Percentiles rank a stretch among this genome's conserved stretches.
Evolutionary conservation across 148 eudicot genomes (phyloP).

Genomic region (Dysphania ambrosioides): DNA sequence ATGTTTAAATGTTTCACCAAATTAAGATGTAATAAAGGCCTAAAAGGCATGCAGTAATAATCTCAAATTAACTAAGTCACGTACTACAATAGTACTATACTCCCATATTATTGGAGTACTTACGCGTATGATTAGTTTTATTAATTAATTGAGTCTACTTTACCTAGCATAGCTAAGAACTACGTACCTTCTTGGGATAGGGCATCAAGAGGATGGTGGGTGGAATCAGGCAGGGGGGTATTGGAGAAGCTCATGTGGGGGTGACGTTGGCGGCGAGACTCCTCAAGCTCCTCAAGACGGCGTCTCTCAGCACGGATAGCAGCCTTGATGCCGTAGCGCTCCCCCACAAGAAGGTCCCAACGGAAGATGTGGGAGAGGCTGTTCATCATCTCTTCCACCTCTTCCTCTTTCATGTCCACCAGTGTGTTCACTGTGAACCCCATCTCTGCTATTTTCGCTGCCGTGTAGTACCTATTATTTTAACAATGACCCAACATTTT

Average conservation of each 20-base stretch:
- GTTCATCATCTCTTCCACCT: slow-evolving; percentile 91
- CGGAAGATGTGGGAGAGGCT: slow-evolving; percentile 70
- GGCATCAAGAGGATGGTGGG: slow-evolving; percentile 58
- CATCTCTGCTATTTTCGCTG: slow-evolving; percentile 79
- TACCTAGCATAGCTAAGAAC: too few relatives aligned
- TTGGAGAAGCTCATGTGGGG: slow-evolving; percentile 29
- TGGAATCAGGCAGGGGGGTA: slow-evolving; percentile 27
- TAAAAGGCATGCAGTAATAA: too few relatives aligned
- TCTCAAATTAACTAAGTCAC: too few relatives aligned
- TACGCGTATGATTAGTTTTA: too few relatives aligned
- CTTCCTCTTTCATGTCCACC: slow-evolving; percentile 84
- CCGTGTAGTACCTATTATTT: slow-evolving; percentile 55
- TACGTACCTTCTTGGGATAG: slow-evolving; percentile 76
- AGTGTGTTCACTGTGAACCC: slow-evolving; percentile 88
- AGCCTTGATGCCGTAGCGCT: slow-evolving; percentile 83
- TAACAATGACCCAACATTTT: not conserved
- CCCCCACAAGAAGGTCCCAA: slow-evolving; percentile 90
- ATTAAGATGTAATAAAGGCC: too few relatives aligned
- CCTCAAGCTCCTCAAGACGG: slow-evolving; percentile 69
- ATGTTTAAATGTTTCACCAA: too few relatives aligned
- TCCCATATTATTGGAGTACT: too few relatives aligned
- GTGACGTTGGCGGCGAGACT: slow-evolving; percentile 49
- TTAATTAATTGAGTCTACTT: too few relatives aligned
- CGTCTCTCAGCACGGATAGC: slow-evolving; percentile 83
- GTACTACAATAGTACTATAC: too few relatives aligned